Conservation (phyloP, 164 flowering plant genomes). For the Amborella trichopoda region DNA sequence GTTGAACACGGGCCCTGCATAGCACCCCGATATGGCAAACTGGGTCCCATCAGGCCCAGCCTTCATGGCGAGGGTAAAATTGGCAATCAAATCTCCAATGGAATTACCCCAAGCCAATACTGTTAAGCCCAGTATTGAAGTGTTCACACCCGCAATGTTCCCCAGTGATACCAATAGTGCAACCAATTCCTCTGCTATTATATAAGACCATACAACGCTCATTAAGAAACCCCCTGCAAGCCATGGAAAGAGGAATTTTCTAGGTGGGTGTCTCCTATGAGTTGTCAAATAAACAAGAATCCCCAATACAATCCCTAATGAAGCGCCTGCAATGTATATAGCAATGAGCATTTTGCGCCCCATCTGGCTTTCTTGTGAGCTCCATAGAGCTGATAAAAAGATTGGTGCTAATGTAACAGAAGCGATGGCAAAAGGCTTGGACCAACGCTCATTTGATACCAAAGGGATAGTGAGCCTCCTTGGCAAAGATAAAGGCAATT, state of each 20-base stretch:
- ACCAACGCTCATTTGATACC: conserved; percentile 37
- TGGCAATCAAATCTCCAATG: conserved; percentile 35
- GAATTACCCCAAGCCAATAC: conserved; percentile 57
- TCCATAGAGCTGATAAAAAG: conserved; percentile 29
- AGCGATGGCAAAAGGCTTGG: conserved; percentile 32
- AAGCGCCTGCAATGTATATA: conserved; percentile 13
- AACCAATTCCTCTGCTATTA: conserved; percentile 41
- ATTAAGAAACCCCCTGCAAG: conserved; percentile 42
- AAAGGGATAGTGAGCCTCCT: conserved; percentile 43
- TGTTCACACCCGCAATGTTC: conserved; percentile 21
- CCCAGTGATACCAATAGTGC: conserved; percentile 35
- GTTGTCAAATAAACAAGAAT: conserved; percentile 21
- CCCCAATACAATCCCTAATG: conserved; percentile 20
- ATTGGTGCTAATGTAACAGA: conserved; percentile 32
- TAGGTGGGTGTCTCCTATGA: conserved; percentile 22
- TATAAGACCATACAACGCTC: conserved; percentile 49
- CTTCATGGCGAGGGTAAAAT: conserved; percentile 32
- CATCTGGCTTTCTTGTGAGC: conserved; percentile 8
- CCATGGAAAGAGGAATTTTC: conserved; percentile 32
- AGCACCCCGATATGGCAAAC: conserved; percentile 38
- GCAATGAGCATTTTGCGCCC: conserved; percentile 2
- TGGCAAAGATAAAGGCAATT: conserved; percentile 33
- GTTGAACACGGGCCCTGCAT: conserved; percentile 46
- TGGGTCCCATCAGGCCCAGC: conserved; percentile 31
- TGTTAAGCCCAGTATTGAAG: conserved; percentile 36